A percentile compares a stretch with the other conserved stretches of the same genome.
phyloP scores from a whole-genome alignment of 768 basidiomycete species.

The Coprinellus micaceus region DNA sequence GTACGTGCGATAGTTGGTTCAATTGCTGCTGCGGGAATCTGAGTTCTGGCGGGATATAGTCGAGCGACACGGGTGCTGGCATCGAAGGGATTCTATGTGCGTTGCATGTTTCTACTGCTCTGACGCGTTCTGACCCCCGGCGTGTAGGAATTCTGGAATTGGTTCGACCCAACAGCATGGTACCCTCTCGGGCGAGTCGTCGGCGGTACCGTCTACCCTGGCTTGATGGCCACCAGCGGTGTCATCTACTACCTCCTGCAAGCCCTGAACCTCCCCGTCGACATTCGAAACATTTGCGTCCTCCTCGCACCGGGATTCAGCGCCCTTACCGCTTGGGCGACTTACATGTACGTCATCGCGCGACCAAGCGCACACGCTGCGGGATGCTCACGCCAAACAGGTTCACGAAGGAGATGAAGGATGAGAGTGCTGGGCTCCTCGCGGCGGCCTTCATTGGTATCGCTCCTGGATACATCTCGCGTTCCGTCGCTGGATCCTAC shows the following conservation, averaged over 20 bases:
- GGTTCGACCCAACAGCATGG: slow-evolving; percentile 99
- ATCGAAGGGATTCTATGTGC: slow-evolving; percentile 90
- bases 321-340: slow-evolving; percentile 93
- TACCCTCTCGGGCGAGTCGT: slow-evolving; percentile 98
- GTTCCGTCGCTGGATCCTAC: slow-evolving; percentile 98
- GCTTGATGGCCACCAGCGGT: slow-evolving; percentile 96
- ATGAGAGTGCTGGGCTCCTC: slow-evolving; percentile 90
- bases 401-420: slow-evolving; percentile 96
- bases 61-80: slow-evolving; percentile 91
- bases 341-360: slow-evolving; percentile 70
- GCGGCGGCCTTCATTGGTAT: slow-evolving; percentile 98
- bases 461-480: slow-evolving; percentile 96
- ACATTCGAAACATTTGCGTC: slow-evolving; percentile 96
- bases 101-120: no score
- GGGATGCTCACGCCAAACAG: slow-evolving; percentile 35
- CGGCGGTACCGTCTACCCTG: slow-evolving; percentile 97
- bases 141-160: slow-evolving; percentile 99
- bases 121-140: no score
- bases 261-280: slow-evolving; percentile 88
- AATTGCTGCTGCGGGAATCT: slow-evolving; percentile 6
- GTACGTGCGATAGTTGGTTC: slow-evolving; percentile 47
- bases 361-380: background rate
- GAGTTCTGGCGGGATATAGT: slow-evolving; percentile 37
- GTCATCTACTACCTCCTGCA: slow-evolving; percentile 93
- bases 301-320: slow-evolving; percentile 96